A percentile compares a stretch with the other conserved stretches of the same genome.
Evolutionary conservation across 441 rosid genomes (phyloP).

Genomic region (Bruguiera hainesii): DNA sequence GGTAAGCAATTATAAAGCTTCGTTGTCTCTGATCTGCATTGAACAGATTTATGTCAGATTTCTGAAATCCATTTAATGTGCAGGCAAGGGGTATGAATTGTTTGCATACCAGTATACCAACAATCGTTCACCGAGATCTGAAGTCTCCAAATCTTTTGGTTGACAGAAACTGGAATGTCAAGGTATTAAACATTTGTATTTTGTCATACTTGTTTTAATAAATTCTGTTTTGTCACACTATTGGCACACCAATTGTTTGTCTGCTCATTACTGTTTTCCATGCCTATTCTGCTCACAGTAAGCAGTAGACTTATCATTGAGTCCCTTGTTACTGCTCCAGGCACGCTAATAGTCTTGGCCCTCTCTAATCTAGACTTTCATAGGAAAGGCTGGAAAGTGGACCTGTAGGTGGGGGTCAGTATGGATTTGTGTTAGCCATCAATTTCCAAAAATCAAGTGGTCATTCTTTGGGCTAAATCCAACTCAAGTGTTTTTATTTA

Average conservation of each 20-base stretch:
- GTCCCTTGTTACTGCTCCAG: neutral
- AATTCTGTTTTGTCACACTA: neutral
- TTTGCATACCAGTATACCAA: conserved; percentile 85
- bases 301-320: neutral
- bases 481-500: too few relatives aligned
- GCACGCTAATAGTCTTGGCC: neutral
- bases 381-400: neutral
- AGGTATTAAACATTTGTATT: conserved; percentile 38
- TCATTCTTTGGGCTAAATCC: too few relatives aligned
- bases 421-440: neutral
- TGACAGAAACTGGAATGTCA: conserved; percentile 98
- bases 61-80: conserved; percentile 19
- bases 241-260: conserved; percentile 3
- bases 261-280: neutral
- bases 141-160: conserved; percentile 98
- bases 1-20: conserved; percentile 42
- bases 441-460: too few relatives aligned
- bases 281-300: too few relatives aligned
- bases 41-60: conserved; percentile 2
- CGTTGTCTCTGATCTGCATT: conserved; percentile 10
- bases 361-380: neutral
- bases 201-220: neutral
- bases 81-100: conserved; percentile 99
- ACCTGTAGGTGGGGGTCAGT: neutral
- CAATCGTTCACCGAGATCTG: conserved; percentile 96